Evolutionary conservation across 225 moss, liverwort and hornwort genomes (phyloP).

Genomic region (Climacium dendroides): DNA sequence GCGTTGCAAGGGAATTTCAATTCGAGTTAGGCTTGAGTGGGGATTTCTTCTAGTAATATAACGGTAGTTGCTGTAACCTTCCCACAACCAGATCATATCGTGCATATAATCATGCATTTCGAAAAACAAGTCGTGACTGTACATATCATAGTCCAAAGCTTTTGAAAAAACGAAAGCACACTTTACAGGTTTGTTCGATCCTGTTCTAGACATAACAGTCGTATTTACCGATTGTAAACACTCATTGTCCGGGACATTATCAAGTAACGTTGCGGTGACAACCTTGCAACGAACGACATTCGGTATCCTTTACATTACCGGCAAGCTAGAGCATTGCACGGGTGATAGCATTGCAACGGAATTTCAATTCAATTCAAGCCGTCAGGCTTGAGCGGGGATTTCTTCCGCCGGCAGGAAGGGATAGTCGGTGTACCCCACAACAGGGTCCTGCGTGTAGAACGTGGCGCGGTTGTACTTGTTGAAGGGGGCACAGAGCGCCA

Average conservation of each 20-base stretch:
- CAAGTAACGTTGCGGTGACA: neutral
- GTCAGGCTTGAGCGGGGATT: neutral
- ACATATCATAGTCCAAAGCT: neutral
- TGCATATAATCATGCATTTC: neutral
- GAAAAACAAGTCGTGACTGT: neutral
- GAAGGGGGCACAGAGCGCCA: neutral
- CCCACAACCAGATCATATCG: neutral
- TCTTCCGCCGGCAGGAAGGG: neutral
- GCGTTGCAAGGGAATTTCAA: no score
- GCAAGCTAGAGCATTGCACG: neutral
- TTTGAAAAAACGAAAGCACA: no score
- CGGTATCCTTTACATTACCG: no score
- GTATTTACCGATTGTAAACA: neutral
- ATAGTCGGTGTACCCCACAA: conserved; percentile 15
- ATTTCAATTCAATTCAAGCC: neutral
- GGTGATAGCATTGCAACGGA: neutral
- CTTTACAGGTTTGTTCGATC: neutral
- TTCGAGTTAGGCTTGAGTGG: neutral
- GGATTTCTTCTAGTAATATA: neutral
- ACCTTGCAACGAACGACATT: neutral
- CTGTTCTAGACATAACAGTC: neutral
- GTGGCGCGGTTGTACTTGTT: neutral
- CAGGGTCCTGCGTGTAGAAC: conserved; percentile 25
- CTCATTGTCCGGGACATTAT: no score
- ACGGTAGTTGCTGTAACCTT: neutral